Percentiles rank a stretch among this genome's conserved stretches.
These are phyloP conservation scores for Alnus glutinosa DNA, from an alignment of 306 rosid species.

Conservation along the genomic window DNA sequence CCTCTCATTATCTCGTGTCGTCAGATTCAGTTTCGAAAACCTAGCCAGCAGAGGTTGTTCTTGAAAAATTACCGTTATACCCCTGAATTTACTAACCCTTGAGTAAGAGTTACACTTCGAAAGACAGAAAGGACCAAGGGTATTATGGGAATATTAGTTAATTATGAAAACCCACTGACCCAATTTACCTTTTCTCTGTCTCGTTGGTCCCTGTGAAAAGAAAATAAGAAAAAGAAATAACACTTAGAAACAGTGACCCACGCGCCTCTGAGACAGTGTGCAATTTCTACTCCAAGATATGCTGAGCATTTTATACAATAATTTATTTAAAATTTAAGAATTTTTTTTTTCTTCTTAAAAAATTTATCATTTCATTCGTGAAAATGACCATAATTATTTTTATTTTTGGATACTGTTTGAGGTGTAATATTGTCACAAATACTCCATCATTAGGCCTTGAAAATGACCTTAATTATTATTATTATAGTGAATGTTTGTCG, in stretches of 20 bases:
- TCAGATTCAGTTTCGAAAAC: conserved; percentile 77
- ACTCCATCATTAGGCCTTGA: background rate
- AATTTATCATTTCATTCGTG: too few relatives aligned
- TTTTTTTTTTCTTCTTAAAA: too few relatives aligned
- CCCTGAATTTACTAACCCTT: conserved; percentile 1
- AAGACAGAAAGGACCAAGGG: conserved; percentile 3
- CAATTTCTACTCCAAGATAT: background rate
- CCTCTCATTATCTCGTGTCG: conserved; percentile 67
- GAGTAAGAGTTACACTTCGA: background rate
- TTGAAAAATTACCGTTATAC: background rate
- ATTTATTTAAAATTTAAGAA: too few relatives aligned
- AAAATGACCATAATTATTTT: too few relatives aligned
- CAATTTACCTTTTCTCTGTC: conserved; percentile 47
- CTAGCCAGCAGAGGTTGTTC: conserved; percentile 47
- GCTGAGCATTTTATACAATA: too few relatives aligned
- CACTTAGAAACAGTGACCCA: background rate
- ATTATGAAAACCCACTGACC: conserved; percentile 40
- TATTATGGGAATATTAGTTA: background rate
- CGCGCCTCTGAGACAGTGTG: conserved; percentile 42
- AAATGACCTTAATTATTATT: too few relatives aligned
- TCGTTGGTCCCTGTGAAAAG: conserved; percentile 48
- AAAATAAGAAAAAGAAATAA: conserved; percentile 30
- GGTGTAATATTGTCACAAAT: background rate
- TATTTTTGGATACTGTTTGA: too few relatives aligned
- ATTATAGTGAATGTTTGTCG: background rate